A percentile compares a stretch with the other conserved stretches of the same genome.
phyloP scores from a whole-genome alignment of 1,284 basidiomycete species.

The Sphaerobolus stellatus region DNA sequence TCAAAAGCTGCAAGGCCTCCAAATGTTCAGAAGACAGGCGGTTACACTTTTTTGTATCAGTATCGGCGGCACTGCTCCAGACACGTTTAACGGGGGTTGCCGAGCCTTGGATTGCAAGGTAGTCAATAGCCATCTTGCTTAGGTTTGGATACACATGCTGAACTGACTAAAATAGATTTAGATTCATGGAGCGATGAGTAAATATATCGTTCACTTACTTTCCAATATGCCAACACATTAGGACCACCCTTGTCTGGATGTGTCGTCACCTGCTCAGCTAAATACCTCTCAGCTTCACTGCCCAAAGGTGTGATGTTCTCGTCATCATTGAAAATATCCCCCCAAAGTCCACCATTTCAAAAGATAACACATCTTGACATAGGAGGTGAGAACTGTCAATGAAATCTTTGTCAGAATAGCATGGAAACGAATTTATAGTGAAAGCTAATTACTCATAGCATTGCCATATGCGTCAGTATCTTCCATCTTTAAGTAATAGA shows the following conservation, averaged over 20 bases:
- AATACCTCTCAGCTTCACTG: slow-evolving; percentile 2
- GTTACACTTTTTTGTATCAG: slow-evolving; percentile 7
- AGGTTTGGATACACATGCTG: slow-evolving; percentile 7
- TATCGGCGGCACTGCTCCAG: slow-evolving; percentile 7
- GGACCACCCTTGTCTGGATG: slow-evolving; percentile 8
- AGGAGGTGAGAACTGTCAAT: slow-evolving; percentile 12
- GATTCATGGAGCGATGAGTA: background rate
- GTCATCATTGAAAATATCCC: background rate
- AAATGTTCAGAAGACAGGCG: slow-evolving; percentile 1
- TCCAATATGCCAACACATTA: slow-evolving; percentile 7
- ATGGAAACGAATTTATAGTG: too few relatives aligned
- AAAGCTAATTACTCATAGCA: too few relatives aligned
- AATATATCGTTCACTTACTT: background rate
- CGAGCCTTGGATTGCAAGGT: slow-evolving; percentile 15
- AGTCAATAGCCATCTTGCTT: slow-evolving; percentile 14
- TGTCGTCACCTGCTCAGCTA: background rate
- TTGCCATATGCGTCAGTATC: too few relatives aligned
- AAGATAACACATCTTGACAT: slow-evolving; percentile 12
- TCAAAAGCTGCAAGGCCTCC: background rate
- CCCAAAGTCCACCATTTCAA: slow-evolving; percentile 9
- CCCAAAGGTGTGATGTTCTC: background rate
- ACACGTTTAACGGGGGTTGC: slow-evolving; percentile 12
- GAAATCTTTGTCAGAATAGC: too few relatives aligned
- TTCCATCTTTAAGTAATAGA: too few relatives aligned
- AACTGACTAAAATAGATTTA: background rate